Percentiles rank a stretch among this genome's conserved stretches.
Evolutionary conservation across 1,284 basidiomycete species (phyloP).

Genomic region (Cryptococcus sp.): DNA sequence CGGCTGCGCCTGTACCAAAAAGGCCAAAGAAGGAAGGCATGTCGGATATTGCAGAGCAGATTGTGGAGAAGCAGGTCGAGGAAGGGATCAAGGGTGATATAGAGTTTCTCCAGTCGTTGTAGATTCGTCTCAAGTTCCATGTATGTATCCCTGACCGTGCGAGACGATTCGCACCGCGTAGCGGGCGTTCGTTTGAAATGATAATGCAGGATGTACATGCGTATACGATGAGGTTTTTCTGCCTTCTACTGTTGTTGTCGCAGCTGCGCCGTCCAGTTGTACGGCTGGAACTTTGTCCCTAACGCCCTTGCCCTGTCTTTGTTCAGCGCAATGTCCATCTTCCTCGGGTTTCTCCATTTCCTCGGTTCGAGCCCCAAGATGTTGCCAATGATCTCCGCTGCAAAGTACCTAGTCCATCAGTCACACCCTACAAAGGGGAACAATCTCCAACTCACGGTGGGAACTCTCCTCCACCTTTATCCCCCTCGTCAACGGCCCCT

Average conservation of each 20-base stretch:
- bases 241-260: conserved; percentile 1
- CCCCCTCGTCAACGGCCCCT: conserved; percentile 67
- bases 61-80: conserved; percentile 8
- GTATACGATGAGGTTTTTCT: too few species aligned
- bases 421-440: background rate
- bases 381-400: conserved; percentile 89
- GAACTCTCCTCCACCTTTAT: conserved; percentile 81
- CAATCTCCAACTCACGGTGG: conserved; percentile 57
- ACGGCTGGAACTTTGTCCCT: conserved; percentile 45
- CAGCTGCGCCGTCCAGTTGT: conserved; percentile 45
- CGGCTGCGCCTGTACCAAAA: conserved; percentile 37
- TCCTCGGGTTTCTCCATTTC: conserved; percentile 73
- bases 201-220: too few species aligned
- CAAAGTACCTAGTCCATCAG: conserved; percentile 67
- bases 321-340: conserved; percentile 65
- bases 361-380: conserved; percentile 82
- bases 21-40: conserved; percentile 8
- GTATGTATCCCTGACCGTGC: background rate
- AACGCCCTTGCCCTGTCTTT: conserved; percentile 59
- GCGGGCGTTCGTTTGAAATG: too few species aligned
- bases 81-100: conserved; percentile 13
- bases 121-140: too few species aligned
- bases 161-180: too few species aligned
- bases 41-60: background rate
- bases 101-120: conserved; percentile 13